A percentile compares a stretch with the other conserved stretches of the same genome.
phyloP scores from a whole-genome alignment of 2,329 filamentous ascomycete species.

The Cladosporium sp. region DNA sequence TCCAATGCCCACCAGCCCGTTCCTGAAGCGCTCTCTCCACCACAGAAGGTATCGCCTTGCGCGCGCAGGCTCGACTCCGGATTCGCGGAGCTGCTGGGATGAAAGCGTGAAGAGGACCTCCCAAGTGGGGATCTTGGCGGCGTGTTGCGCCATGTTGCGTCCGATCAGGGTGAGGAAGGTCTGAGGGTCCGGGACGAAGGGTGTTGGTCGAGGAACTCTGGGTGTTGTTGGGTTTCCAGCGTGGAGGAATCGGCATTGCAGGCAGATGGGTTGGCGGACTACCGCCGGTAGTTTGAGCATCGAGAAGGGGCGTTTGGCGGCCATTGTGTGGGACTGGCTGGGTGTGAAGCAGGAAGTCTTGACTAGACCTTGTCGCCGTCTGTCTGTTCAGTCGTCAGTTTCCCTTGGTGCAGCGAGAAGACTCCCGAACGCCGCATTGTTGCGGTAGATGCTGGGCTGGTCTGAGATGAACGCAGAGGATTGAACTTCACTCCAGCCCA shows the following conservation, averaged over 20 bases:
- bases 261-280: slow-evolving; percentile 23
- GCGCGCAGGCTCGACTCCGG: slow-evolving; percentile 84
- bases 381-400: slow-evolving; percentile 6
- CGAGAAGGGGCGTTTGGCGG: slow-evolving; percentile 29
- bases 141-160: slow-evolving; percentile 77
- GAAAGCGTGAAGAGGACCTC: slow-evolving; percentile 82
- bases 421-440: slow-evolving; percentile 8
- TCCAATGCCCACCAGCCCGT: slow-evolving; percentile 75
- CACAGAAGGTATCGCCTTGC: slow-evolving; percentile 79
- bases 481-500: neutral
- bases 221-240: slow-evolving; percentile 39
- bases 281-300: slow-evolving; percentile 28
- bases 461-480: slow-evolving; percentile 1
- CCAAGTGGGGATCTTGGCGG: slow-evolving; percentile 86
- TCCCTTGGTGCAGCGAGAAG: slow-evolving; percentile 12
- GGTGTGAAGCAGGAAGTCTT: slow-evolving; percentile 1
- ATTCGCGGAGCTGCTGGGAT: slow-evolving; percentile 73
- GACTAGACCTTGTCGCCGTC: neutral
- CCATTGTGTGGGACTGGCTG: slow-evolving; percentile 25
- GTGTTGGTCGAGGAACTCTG: slow-evolving; percentile 69
- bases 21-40: slow-evolving; percentile 83
- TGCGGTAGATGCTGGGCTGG: slow-evolving; percentile 4
- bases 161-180: slow-evolving; percentile 92
- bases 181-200: slow-evolving; percentile 78
- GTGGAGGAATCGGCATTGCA: slow-evolving; percentile 25